Base-by-base conservation (phyloP, 2,329 filamentous ascomycete species). In the Zasmidium cellare region DNA sequence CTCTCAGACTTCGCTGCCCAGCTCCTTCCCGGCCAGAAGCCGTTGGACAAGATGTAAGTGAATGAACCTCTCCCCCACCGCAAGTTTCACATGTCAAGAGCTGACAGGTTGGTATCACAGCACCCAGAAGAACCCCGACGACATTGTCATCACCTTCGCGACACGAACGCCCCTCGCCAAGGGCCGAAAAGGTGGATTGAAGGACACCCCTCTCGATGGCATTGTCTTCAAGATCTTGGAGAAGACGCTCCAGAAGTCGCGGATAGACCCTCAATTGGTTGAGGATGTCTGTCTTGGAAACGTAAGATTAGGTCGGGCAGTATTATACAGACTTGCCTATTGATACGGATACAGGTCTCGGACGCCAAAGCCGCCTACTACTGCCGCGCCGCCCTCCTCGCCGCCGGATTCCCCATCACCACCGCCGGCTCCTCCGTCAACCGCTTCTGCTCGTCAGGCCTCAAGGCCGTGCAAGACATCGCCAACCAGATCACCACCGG, bases 401-500 rank as follows among this genome's bases (percentile, higher is more conserved):
- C 91, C 49, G 94, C 94, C 57, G 94, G 94, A 67, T 96, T 94
- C 81, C 92, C 94, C 66, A 92, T 94, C 80, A 97, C 93, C 6
- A 84, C 90, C 50, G 85, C 86, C 64, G 91, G 89, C 63, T 92
- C 84, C 46, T 87, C 89, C 46, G 83, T 96, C 58, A 97, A 97
- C 82, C 89, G 94, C 61, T 97, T 99, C 87, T 99, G 94, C 83
- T 96, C 91, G 38, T 97, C 92, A 0, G 94, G 94, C 35, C 87
- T 99, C 65, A 96, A 97, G 78, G 92, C 94, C 57, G 90, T 92
- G 3, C 92, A 96, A 76, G 92, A 97, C 72, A 96, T 99, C 66
- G 92, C 94, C 51, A 88, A 94, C 78, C 85, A 92, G 73, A 97
- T 99, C 75, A 75, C 82, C 58, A 79, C 81, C 51, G 92, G 92